Evolutionary conservation across 306 rosid species (phyloP).

Genomic region (Prunus mume): DNA sequence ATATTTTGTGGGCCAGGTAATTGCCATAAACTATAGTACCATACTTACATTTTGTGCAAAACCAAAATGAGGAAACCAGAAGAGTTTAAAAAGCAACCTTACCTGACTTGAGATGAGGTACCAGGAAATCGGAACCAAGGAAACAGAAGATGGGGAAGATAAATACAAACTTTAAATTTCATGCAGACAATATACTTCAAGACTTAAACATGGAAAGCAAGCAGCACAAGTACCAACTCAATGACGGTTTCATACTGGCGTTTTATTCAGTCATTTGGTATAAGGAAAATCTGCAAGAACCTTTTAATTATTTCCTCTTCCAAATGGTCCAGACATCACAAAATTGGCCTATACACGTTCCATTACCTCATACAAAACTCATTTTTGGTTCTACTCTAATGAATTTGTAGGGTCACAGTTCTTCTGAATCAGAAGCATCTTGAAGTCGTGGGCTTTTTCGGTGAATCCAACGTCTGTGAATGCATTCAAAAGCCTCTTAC

Average conservation of each 20-base stretch:
- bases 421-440: slow-evolving; percentile 56
- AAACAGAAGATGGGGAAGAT: not conserved
- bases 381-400: not conserved
- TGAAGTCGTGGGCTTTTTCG: slow-evolving; percentile 49
- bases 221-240: not conserved
- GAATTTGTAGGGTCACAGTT: slow-evolving; percentile 30
- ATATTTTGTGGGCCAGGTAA: not conserved
- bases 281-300: not conserved
- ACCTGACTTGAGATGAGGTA: not conserved
- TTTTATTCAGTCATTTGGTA: not conserved
- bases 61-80: not conserved
- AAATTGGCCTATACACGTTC: not conserved
- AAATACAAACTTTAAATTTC: not conserved
- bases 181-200: not conserved
- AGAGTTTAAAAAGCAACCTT: not conserved
- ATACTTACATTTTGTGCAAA: not conserved
- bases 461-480: slow-evolving; percentile 53
- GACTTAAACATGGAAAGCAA: not conserved
- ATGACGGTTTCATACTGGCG: not conserved
- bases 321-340: not conserved
- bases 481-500: slow-evolving; percentile 54
- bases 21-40: not conserved
- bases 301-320: not conserved
- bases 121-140: not conserved
- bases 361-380: not conserved